Evolutionary conservation across 768 basidiomycete species (phyloP).

Genomic region (Mycena galopus): DNA sequence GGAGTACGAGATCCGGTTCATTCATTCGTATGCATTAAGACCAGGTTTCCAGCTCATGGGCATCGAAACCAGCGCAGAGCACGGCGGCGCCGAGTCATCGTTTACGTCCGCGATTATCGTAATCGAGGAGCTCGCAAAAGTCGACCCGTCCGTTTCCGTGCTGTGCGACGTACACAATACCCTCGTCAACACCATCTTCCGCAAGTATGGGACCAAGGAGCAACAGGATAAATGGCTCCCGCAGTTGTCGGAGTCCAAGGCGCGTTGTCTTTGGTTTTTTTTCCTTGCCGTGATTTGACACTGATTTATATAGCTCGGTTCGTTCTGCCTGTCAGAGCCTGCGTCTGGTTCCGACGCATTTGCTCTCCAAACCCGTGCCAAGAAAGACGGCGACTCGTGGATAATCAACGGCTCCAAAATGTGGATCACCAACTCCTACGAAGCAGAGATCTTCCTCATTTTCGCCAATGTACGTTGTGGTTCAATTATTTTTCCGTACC

Average conservation of each 20-base stretch:
- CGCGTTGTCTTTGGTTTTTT: constrained; percentile 45
- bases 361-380: constrained; percentile 93
- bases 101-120: constrained; percentile 97
- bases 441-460: constrained; percentile 92
- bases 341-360: constrained; percentile 98
- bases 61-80: constrained; percentile 88
- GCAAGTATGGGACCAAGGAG: constrained; percentile 86
- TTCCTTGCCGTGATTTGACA: not conserved
- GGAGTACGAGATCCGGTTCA: constrained; percentile 70
- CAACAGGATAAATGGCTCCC: constrained; percentile 94
- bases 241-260: constrained; percentile 82
- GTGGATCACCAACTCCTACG: constrained; percentile 98
- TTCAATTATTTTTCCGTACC: not conserved
- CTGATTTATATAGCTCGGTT: constrained; percentile 76
- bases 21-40: not conserved
- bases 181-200: constrained; percentile 94
- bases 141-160: constrained; percentile 97
- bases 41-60: constrained; percentile 85
- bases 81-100: constrained; percentile 90
- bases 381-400: constrained; percentile 88
- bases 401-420: constrained; percentile 97
- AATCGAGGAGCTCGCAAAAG: constrained; percentile 96
- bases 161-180: constrained; percentile 99
- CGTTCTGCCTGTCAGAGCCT: constrained; percentile 95
- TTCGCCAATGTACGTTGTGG: constrained; percentile 85